A percentile compares a stretch with the other conserved stretches of the same genome.
Evolutionary conservation across 2,329 filamentous ascomycete species (phyloP).

Genomic region (Elsinoe fawcettii): DNA sequence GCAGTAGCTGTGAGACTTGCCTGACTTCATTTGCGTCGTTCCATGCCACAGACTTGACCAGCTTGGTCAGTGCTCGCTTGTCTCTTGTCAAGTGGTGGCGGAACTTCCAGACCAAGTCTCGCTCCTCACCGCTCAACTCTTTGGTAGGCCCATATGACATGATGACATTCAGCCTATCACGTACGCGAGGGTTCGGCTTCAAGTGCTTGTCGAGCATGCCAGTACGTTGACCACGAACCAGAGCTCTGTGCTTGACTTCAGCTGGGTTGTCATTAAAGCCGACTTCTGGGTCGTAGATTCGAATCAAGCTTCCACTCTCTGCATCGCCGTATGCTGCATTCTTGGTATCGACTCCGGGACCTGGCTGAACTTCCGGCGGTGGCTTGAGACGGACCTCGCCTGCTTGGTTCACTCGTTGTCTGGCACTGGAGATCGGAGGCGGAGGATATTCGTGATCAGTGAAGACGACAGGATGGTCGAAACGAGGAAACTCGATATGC

Average conservation of each 20-base stretch:
- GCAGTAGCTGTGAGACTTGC: slow-evolving; percentile 81
- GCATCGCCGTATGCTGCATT: slow-evolving; percentile 39
- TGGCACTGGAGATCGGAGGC: slow-evolving; percentile 70
- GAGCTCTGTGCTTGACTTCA: slow-evolving; percentile 84
- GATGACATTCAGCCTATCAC: slow-evolving; percentile 85
- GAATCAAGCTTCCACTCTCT: slow-evolving; percentile 58
- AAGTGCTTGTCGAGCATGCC: slow-evolving; percentile 91
- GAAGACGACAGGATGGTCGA: slow-evolving; percentile 93
- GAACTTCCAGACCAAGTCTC: slow-evolving; percentile 96
- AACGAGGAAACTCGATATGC: slow-evolving; percentile 84
- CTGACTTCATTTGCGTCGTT: slow-evolving; percentile 73
- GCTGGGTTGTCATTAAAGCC: slow-evolving; percentile 85
- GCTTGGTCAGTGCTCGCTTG: slow-evolving; percentile 81
- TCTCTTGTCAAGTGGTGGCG: slow-evolving; percentile 88
- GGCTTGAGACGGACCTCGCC: slow-evolving; percentile 67
- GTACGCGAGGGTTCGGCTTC: slow-evolving; percentile 90
- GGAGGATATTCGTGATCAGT: slow-evolving; percentile 87
- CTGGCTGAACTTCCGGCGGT: slow-evolving; percentile 79
- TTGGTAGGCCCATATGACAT: slow-evolving; percentile 91
- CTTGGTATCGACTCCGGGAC: slow-evolving; percentile 69
- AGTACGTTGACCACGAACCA: slow-evolving; percentile 87
- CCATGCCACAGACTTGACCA: slow-evolving; percentile 97
- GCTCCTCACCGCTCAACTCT: slow-evolving; percentile 78
- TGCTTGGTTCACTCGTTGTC: slow-evolving; percentile 44
- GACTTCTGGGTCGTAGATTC: slow-evolving; percentile 89